Evolutionary conservation across 768 basidiomycete genomes (phyloP).

Genomic region (Holtermanniella nyarrowii): DNA sequence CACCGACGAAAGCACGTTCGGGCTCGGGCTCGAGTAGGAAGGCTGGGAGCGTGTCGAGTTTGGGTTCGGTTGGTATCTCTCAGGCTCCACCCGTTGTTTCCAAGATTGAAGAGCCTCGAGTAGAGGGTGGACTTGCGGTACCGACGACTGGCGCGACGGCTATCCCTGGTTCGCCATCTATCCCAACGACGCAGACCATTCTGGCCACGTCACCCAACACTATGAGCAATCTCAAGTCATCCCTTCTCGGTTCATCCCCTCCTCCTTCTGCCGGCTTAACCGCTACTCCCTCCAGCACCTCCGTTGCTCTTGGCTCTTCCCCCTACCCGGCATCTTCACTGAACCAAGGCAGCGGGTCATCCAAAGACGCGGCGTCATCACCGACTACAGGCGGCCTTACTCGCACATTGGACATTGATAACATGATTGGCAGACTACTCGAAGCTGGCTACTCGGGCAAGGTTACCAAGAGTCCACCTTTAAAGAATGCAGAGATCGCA

Average conservation of each 20-base stretch:
- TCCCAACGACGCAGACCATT: slow-evolving; percentile 62
- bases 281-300: slow-evolving; percentile 2
- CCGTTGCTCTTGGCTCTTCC: neutral
- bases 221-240: slow-evolving; percentile 38
- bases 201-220: slow-evolving; percentile 58
- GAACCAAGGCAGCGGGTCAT: neutral
- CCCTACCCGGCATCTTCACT: neutral
- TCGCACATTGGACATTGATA: slow-evolving; percentile 70
- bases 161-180: slow-evolving; percentile 9
- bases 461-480: slow-evolving; percentile 76
- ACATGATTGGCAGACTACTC: slow-evolving; percentile 91
- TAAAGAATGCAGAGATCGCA: slow-evolving; percentile 93
- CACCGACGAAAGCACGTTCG: slow-evolving; percentile 7
- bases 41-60: slow-evolving; percentile 3
- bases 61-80: neutral
- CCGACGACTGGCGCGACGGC: neutral
- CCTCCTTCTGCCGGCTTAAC: slow-evolving; percentile 42
- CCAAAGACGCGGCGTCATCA: slow-evolving; percentile 44
- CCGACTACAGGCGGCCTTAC: slow-evolving; percentile 49
- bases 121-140: slow-evolving; percentile 5
- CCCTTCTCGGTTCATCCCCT: slow-evolving; percentile 76
- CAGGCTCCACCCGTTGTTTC: slow-evolving; percentile 4
- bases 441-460: slow-evolving; percentile 97
- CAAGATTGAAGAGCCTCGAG: slow-evolving; percentile 12
- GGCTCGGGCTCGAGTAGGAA: slow-evolving; percentile 6